These are phyloP conservation scores for Reutealis trisperma DNA, from an alignment of 345 rosid genomes.

Conservation along the genomic window DNA sequence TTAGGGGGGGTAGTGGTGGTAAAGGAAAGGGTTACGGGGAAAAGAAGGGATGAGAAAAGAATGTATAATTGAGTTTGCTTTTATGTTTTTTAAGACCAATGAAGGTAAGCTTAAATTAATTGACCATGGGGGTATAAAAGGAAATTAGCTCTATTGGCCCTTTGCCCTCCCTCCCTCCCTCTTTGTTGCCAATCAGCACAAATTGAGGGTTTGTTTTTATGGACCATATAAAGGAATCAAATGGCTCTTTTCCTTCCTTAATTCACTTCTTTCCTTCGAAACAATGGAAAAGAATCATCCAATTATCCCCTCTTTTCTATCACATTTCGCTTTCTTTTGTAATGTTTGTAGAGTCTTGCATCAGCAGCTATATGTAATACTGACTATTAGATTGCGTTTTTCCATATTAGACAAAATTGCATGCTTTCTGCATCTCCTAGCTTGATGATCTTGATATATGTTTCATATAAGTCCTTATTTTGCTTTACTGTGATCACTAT, in stretches of 20 bases:
- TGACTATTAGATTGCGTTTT: background rate
- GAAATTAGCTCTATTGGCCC: background rate
- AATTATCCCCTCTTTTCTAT: too few relatives aligned
- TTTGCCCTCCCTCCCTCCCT: background rate
- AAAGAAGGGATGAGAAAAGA: background rate
- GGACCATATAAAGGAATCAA: background rate
- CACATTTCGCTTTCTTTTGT: background rate
- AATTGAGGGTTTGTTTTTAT: background rate
- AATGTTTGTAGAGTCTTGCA: too few relatives aligned
- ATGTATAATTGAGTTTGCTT: background rate
- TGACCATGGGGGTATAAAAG: background rate
- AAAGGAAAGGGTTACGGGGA: background rate
- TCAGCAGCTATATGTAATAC: background rate
- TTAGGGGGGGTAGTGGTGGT: too few relatives aligned
- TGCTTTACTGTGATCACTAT: background rate
- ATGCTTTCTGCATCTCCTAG: background rate
- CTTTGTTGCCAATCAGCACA: background rate
- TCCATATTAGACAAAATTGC: background rate
- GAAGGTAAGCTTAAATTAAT: background rate
- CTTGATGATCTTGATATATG: background rate
- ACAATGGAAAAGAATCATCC: background rate
- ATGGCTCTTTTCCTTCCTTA: background rate
- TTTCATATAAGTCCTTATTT: background rate
- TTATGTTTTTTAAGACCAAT: background rate
- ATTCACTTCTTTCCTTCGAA: background rate